Conservation (phyloP, 805 yeast species). For the Candida railenensis region DNA sequence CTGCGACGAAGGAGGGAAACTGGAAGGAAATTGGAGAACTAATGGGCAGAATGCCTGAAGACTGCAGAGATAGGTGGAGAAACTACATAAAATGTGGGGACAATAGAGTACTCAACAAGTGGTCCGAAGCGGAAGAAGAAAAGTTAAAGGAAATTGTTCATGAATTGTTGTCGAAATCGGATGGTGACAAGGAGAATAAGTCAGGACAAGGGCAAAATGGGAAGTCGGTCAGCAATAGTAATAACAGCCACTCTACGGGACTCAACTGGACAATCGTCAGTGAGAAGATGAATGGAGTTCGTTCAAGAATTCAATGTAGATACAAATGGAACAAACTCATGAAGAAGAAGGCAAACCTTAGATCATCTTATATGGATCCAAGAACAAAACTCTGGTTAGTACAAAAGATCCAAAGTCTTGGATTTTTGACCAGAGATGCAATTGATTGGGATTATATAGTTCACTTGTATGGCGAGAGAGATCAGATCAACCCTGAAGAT, state of each 20-base stretch:
- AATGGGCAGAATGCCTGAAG: conserved; percentile 95
- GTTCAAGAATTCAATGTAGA: conserved; percentile 92
- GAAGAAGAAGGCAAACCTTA: conserved; percentile 49
- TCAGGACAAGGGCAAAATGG: conserved; percentile 8
- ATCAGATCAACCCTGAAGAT: neutral
- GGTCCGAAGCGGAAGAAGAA: conserved; percentile 75
- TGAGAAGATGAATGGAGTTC: conserved; percentile 82
- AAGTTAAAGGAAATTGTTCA: conserved; percentile 54
- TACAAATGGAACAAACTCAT: conserved; percentile 90
- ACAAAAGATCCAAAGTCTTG: conserved; percentile 24
- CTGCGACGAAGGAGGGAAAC: conserved; percentile 69
- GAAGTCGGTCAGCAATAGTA: too few relatives aligned
- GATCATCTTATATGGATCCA: conserved; percentile 30
- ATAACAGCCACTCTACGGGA: conserved; percentile 30
- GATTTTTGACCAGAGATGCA: conserved; percentile 22
- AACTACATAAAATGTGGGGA: conserved; percentile 91
- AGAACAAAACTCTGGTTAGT: conserved; percentile 40
- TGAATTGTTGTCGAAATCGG: conserved; percentile 40
- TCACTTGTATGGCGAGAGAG: conserved; percentile 22
- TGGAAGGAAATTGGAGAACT: conserved; percentile 84
- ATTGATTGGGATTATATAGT: conserved; percentile 38
- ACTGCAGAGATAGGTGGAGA: conserved; percentile 95
- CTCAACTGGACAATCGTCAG: conserved; percentile 92
- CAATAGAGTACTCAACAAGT: conserved; percentile 70
- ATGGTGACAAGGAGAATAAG: conserved; percentile 14